Conservation (phyloP, 768 basidiomycete genomes). For the Omphalotus guepiniiformis region DNA sequence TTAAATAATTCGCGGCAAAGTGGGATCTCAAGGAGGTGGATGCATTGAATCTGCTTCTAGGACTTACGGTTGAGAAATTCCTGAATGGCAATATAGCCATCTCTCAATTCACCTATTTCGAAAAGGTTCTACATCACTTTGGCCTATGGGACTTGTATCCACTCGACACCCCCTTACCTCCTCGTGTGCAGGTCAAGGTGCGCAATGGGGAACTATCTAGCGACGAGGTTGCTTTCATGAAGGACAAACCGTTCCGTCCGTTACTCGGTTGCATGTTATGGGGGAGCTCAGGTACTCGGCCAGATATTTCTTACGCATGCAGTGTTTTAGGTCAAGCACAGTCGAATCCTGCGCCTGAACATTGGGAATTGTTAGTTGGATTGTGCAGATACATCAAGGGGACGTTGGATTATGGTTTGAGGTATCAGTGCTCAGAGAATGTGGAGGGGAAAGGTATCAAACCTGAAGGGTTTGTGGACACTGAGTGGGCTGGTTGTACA, state of each 20-base stretch:
- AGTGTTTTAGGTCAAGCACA: constrained; percentile 2
- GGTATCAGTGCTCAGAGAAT: background rate
- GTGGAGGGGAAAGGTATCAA: background rate
- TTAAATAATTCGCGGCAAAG: background rate
- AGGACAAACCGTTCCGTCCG: too few species aligned
- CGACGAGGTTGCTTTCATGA: too few species aligned
- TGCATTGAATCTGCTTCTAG: background rate
- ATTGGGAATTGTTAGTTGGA: constrained; percentile 1
- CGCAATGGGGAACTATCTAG: too few species aligned
- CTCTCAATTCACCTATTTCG: constrained; percentile 8
- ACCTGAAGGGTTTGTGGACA: background rate
- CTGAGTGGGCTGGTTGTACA: background rate
- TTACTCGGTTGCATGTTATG: too few species aligned
- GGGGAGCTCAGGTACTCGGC: background rate
- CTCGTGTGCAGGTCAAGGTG: too few species aligned
- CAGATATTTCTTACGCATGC: background rate
- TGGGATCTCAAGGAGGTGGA: background rate
- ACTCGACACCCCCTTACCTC: constrained; percentile 8
- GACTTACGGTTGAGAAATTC: background rate
- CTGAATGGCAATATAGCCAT: background rate
- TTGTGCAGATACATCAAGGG: background rate
- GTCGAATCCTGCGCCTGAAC: background rate
- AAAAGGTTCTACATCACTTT: constrained; percentile 10
- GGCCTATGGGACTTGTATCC: constrained; percentile 5
- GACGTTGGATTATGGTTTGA: background rate